Conservation (phyloP, 345 rosid species). For the Citropsis articulata region DNA sequence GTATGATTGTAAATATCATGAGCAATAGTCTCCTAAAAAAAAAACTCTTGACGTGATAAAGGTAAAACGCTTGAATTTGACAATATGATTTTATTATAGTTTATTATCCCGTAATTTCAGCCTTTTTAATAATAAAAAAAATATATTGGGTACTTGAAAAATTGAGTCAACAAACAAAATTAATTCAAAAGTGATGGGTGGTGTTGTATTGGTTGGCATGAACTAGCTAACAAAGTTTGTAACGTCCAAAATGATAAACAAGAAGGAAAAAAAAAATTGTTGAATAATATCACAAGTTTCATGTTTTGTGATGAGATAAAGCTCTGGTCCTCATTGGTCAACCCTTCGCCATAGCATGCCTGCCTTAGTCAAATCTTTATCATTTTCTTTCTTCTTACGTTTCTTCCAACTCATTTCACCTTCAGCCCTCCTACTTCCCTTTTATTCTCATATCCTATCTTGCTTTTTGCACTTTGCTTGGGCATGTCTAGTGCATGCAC, state of each 20-base stretch:
- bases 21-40: too few species aligned
- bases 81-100: too few species aligned
- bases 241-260: not conserved
- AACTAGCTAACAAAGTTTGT: not conserved
- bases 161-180: not conserved
- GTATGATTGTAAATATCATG: too few species aligned
- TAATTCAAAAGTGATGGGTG: not conserved
- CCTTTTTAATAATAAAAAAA: not conserved
- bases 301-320: not conserved
- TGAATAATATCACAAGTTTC: conserved; percentile 1
- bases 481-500: too few species aligned
- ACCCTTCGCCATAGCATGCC: not conserved
- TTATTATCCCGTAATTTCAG: too few species aligned
- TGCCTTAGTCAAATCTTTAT: not conserved
- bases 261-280: too few species aligned
- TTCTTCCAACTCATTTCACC: not conserved
- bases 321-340: conserved; percentile 12
- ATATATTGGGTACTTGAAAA: not conserved
- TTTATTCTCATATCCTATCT: not conserved
- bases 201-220: not conserved
- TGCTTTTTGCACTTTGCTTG: not conserved
- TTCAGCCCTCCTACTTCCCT: not conserved
- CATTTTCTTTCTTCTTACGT: not conserved
- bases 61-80: too few species aligned
- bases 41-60: too few species aligned